Evolutionary conservation across 768 basidiomycete genomes (phyloP).

Genomic region (Plicaturopsis crispa): DNA sequence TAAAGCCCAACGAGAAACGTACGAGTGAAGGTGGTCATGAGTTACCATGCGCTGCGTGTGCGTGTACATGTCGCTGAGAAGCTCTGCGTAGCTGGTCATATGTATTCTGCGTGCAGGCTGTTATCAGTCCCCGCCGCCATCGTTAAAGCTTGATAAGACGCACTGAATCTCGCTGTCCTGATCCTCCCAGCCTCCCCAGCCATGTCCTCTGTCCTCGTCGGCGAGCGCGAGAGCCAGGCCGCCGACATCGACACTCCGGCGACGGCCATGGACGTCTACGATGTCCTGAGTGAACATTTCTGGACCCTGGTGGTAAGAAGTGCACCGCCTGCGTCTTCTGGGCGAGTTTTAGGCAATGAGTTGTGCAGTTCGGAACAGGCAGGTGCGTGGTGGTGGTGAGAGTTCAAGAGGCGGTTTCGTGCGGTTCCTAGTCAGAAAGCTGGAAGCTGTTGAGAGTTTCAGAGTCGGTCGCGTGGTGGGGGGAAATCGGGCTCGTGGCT

Average conservation of each 20-base stretch:
- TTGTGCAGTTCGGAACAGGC: background rate
- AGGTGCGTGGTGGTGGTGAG: too few species aligned
- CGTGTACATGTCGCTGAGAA: constrained; percentile 78
- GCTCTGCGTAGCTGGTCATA: constrained; percentile 70
- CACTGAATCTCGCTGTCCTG: constrained; percentile 41
- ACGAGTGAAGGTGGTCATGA: constrained; percentile 39
- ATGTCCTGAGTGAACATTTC: constrained; percentile 23
- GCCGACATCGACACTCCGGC: constrained; percentile 85
- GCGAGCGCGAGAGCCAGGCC: constrained; percentile 77
- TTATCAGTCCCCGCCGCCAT: background rate
- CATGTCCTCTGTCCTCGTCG: constrained; percentile 54
- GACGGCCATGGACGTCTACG: constrained; percentile 25
- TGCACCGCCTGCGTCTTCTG: too few species aligned
- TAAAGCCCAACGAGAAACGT: constrained; percentile 35
- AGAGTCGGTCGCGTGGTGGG: too few species aligned
- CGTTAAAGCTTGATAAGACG: constrained; percentile 17
- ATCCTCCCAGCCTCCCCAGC: constrained; percentile 61
- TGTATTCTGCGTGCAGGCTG: too few species aligned
- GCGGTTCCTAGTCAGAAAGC: too few species aligned
- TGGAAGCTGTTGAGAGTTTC: too few species aligned
- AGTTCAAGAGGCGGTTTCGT: too few species aligned
- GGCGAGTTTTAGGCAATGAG: background rate
- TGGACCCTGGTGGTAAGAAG: too few species aligned
- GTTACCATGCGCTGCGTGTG: constrained; percentile 71
- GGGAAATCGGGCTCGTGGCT: too few species aligned